Conservation (phyloP, 768 basidiomycete species). For the Naganishia antarctica region DNA sequence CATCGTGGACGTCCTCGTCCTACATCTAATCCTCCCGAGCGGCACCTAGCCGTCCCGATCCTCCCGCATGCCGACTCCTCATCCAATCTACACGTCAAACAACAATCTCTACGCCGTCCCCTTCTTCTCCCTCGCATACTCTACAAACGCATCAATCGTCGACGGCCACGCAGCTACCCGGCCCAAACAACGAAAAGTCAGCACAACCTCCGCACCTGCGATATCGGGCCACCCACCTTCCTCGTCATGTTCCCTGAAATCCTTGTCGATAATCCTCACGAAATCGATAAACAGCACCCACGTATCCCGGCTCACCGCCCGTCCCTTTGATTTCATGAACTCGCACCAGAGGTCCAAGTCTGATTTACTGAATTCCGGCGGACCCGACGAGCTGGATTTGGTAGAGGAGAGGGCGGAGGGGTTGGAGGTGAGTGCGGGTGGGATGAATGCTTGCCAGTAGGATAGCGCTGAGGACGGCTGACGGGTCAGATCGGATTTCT, state of each 20-base stretch:
- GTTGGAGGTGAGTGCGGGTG: constrained; percentile 38
- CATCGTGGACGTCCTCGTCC: no score
- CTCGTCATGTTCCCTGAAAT: constrained; percentile 48
- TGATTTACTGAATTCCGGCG: constrained; percentile 36
- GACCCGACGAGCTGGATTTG: constrained; percentile 22
- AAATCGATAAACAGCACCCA: constrained; percentile 48
- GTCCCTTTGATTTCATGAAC: constrained; percentile 42
- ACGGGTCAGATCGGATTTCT: no score
- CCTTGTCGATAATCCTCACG: constrained; percentile 40
- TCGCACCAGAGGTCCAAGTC: constrained; percentile 47
- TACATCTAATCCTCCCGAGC: no score
- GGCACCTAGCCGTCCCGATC: no score
- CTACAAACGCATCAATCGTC: constrained; percentile 47
- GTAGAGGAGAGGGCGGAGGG: constrained; percentile 44
- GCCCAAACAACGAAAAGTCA: not conserved
- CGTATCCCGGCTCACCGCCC: constrained; percentile 47
- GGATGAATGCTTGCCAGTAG: constrained; percentile 47
- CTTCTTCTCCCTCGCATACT: constrained; percentile 22
- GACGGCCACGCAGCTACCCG: constrained; percentile 48
- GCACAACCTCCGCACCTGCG: not conserved
- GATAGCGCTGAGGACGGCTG: constrained; percentile 38
- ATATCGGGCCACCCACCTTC: constrained; percentile 39
- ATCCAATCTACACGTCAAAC: not conserved
- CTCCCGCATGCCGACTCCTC: not conserved
- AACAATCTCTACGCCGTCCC: constrained; percentile 15